Conservation (phyloP, 2,329 filamentous ascomycete genomes). For the Ophiostoma perfectum region DNA sequence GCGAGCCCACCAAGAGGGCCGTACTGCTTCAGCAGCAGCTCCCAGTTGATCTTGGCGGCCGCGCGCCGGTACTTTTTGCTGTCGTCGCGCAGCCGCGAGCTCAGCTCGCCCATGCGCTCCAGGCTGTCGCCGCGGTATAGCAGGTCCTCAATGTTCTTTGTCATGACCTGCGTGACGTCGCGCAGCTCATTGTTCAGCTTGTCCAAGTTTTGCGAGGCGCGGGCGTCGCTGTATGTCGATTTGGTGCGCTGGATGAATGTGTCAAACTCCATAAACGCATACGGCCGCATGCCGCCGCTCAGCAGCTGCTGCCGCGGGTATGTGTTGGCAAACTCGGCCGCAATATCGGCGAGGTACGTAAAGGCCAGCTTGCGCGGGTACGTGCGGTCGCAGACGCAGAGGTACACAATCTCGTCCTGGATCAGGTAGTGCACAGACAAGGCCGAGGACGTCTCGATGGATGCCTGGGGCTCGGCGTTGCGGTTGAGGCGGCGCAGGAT, state of each 20-base stretch:
- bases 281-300: constrained; percentile 71
- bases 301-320: constrained; percentile 72
- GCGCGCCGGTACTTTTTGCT: constrained; percentile 90
- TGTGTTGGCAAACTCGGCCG: constrained; percentile 81
- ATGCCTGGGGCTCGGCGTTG: constrained; percentile 84
- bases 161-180: constrained; percentile 99
- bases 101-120: constrained; percentile 96
- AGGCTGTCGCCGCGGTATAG: constrained; percentile 90
- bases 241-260: constrained; percentile 92
- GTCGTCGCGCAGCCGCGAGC: constrained; percentile 78
- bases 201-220: constrained; percentile 87
- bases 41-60: constrained; percentile 96
- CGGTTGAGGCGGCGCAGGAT: constrained; percentile 82
- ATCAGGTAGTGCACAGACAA: constrained; percentile 81
- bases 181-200: constrained; percentile 94
- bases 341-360: constrained; percentile 91
- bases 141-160: constrained; percentile 98
- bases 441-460: constrained; percentile 67
- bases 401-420: constrained; percentile 77
- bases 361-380: constrained; percentile 98
- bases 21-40: constrained; percentile 92
- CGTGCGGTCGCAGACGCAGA: constrained; percentile 86
- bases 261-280: constrained; percentile 97
- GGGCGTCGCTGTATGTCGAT: constrained; percentile 86
- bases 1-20: constrained; percentile 80